Base-by-base conservation (phyloP, 2,329 filamentous ascomycete species). In the Trichoderma koningiopsis region DNA sequence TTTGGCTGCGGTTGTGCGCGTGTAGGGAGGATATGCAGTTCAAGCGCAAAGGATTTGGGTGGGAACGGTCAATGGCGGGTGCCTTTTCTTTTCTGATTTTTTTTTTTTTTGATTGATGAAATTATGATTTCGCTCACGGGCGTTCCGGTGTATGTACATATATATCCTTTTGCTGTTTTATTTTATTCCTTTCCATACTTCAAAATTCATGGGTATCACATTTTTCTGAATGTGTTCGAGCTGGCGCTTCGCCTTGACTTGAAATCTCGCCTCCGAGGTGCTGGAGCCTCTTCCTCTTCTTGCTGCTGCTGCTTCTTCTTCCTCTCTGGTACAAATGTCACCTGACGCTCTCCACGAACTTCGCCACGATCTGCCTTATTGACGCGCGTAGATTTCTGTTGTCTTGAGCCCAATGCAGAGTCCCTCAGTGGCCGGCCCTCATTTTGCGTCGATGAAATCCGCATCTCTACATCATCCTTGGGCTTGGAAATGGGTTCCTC, bases 241-340 rank as follows among this genome's bases (percentile, higher is more conserved):
- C 91, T 93, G 62, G 92, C 92, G 79, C 91, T 94, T 75, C 92
- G 83, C 75, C 92, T 87, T 68, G 77, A 77, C 68, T 82, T 81
- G 57, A 66, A 70, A 35, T 77, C 77, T 72, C 78, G 81, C 55
- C 77, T 77, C 56, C 77, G 75, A 33, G 77, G 76, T 31, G 77
- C 73, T 24, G 74, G 72, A 40, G 73, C 73, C 55, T 77, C 75
- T 31, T 78, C 74, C 47, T 78, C 76, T 70, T 78, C 73, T 73
- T 83, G 81, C 75, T 61, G 65, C 22, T 19, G 65, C 47, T 19
- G 65, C 33, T 84, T 81, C 78, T 81, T 87, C 73, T 78, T 84
- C 10, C 82, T 84, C 71, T 86, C 83, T 10, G 91, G 91, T 70
- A 89, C 85, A 78, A 94, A 95, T n/a, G 89, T 91, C 71, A 94